phyloP scores from a whole-genome alignment of 306 rosid genomes.

The Trifolium subterraneum region DNA sequence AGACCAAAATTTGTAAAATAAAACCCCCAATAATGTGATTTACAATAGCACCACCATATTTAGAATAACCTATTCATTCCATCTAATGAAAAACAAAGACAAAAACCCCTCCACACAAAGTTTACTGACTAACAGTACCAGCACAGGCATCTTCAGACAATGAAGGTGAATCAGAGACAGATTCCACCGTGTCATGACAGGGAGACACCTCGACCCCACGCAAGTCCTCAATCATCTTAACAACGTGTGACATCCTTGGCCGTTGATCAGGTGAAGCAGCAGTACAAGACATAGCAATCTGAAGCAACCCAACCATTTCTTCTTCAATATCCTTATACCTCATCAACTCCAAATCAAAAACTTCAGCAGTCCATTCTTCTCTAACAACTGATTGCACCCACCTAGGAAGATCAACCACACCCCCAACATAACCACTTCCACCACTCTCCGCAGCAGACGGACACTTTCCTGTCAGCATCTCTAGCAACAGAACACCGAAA shows the following conservation, averaged over 20 bases:
- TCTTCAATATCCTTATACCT: slow-evolving; percentile 96
- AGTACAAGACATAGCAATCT: slow-evolving; percentile 80
- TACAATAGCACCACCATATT: slow-evolving; percentile 25
- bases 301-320: slow-evolving; percentile 95
- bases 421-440: slow-evolving; percentile 55
- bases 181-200: slow-evolving; percentile 65
- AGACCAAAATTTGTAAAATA: neutral
- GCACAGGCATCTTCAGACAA: slow-evolving; percentile 76
- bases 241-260: slow-evolving; percentile 78
- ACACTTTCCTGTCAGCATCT: slow-evolving; percentile 87
- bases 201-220: slow-evolving; percentile 85
- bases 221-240: slow-evolving; percentile 89
- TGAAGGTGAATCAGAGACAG: slow-evolving; percentile 83
- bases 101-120: slow-evolving; percentile 28
- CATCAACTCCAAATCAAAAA: slow-evolving; percentile 93
- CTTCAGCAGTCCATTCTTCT: slow-evolving; percentile 99
- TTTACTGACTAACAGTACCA: slow-evolving; percentile 54
- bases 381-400: slow-evolving; percentile 99
- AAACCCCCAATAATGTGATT: slow-evolving; percentile 42
- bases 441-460: slow-evolving; percentile 66
- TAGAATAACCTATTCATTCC: neutral
- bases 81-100: neutral
- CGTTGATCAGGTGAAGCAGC: slow-evolving; percentile 78
- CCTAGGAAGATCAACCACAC: slow-evolving; percentile 73
- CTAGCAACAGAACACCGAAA: slow-evolving; percentile 84